These are phyloP conservation scores for Amanita jacksonii DNA, from an alignment of 768 basidiomycete genomes.

Conservation along the genomic window DNA sequence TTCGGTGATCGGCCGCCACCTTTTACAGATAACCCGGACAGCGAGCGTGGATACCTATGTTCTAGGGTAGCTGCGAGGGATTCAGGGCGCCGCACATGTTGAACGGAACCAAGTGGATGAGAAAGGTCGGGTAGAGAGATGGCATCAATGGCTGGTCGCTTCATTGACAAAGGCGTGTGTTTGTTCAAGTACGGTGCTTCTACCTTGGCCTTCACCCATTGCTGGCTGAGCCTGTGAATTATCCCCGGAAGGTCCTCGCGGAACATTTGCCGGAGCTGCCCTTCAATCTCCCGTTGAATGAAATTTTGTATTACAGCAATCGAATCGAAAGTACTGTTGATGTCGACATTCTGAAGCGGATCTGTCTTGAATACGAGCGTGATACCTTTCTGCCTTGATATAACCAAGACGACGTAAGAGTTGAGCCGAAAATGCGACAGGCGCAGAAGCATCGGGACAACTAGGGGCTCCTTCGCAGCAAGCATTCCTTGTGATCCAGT, in stretches of 20 bases:
- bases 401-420: constrained; percentile 95
- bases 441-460: constrained; percentile 96
- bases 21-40: constrained; percentile 32
- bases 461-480: constrained; percentile 88
- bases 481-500: constrained; percentile 79
- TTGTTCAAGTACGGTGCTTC: constrained; percentile 81
- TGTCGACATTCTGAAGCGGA: constrained; percentile 95
- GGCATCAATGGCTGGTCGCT: constrained; percentile 25
- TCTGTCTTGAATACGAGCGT: constrained; percentile 99
- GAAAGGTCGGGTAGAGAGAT: constrained; percentile 33
- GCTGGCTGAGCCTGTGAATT: constrained; percentile 91
- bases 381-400: constrained; percentile 96
- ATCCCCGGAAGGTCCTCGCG: constrained; percentile 94
- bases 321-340: constrained; percentile 95
- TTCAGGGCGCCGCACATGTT: constrained; percentile 18
- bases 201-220: constrained; percentile 92
- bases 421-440: constrained; percentile 91
- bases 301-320: constrained; percentile 97
- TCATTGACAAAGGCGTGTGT: constrained; percentile 29
- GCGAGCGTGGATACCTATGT: constrained; percentile 26
- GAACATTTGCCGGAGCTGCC: constrained; percentile 96
- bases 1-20: constrained; percentile 21
- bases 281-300: constrained; percentile 96
- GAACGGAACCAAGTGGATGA: constrained; percentile 12
- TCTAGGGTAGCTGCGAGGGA: constrained; percentile 14